Evolutionary conservation across 306 rosid genomes (phyloP).

Genomic region (Quercus parvula): DNA sequence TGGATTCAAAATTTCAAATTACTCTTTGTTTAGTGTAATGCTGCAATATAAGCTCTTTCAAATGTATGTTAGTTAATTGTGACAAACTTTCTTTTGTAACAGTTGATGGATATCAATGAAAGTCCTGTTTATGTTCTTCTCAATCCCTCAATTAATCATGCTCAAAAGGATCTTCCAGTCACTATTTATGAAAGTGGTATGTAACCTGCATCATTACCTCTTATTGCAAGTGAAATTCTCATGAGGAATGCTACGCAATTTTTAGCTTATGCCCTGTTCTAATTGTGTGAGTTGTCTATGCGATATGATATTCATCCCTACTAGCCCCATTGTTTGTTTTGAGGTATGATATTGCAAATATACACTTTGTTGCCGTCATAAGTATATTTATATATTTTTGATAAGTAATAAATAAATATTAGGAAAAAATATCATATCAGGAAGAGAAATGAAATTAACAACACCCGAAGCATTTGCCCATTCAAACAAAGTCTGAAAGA

Average conservation of each 20-base stretch:
- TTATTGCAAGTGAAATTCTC: constrained; percentile 12
- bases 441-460: no score
- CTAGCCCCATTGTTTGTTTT: no score
- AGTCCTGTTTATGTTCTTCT: constrained; percentile 95
- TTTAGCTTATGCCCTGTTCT: neutral
- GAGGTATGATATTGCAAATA: no score
- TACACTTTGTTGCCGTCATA: no score
- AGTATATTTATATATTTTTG: no score
- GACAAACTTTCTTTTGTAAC: constrained; percentile 25
- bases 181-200: constrained; percentile 88
- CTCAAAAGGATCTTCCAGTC: constrained; percentile 94
- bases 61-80: constrained; percentile 8
- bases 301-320: no score
- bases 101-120: constrained; percentile 96
- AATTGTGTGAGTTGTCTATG: no score
- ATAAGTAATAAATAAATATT: no score
- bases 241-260: neutral
- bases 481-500: no score
- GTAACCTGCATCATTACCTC: constrained; percentile 15
- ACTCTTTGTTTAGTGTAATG: neutral
- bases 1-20: constrained; percentile 1
- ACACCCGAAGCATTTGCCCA: no score
- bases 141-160: constrained; percentile 77
- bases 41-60: neutral
- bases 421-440: no score